Evolutionary conservation across 176 grass and related monocot genomes (phyloP).

Genomic region (Poa annua): DNA sequence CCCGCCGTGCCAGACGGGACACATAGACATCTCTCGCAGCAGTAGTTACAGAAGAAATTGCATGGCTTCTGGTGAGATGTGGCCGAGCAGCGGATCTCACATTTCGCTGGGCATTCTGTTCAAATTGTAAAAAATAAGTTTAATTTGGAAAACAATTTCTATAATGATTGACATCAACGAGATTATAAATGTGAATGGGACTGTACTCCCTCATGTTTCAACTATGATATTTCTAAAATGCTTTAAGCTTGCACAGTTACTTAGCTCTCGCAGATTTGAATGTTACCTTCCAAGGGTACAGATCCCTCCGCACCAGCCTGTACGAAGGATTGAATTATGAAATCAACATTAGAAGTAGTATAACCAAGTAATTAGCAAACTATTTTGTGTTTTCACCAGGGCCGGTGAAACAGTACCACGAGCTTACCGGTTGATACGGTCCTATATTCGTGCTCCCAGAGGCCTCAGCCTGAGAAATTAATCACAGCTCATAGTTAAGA

Average conservation of each 20-base stretch:
- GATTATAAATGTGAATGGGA: too few relatives aligned
- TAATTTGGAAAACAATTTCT: too few relatives aligned
- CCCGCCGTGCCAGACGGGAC: constrained; percentile 45
- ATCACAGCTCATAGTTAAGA: background rate
- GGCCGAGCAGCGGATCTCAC: constrained; percentile 42
- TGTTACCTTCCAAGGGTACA: constrained; percentile 35
- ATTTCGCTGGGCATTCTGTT: constrained; percentile 46
- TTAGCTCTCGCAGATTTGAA: background rate
- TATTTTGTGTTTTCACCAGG: background rate
- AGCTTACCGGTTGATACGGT: constrained; percentile 24
- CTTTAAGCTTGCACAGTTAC: background rate
- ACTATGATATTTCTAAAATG: background rate
- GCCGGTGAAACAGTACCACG: background rate
- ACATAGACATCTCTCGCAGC: constrained; percentile 50
- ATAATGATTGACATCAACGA: too few relatives aligned
- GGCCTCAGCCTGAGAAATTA: constrained; percentile 9
- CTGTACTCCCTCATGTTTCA: background rate
- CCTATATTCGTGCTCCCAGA: background rate
- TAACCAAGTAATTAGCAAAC: background rate
- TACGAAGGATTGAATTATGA: background rate
- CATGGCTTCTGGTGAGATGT: constrained; percentile 38
- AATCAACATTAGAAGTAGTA: background rate
- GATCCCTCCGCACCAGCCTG: constrained; percentile 46
- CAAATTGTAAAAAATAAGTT: too few relatives aligned
- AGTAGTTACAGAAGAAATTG: constrained; percentile 45